Percentiles rank a stretch among this genome's conserved stretches.
Evolutionary conservation across 2,329 filamentous ascomycete species (phyloP).

Genomic region (Talaromyces sp.): DNA sequence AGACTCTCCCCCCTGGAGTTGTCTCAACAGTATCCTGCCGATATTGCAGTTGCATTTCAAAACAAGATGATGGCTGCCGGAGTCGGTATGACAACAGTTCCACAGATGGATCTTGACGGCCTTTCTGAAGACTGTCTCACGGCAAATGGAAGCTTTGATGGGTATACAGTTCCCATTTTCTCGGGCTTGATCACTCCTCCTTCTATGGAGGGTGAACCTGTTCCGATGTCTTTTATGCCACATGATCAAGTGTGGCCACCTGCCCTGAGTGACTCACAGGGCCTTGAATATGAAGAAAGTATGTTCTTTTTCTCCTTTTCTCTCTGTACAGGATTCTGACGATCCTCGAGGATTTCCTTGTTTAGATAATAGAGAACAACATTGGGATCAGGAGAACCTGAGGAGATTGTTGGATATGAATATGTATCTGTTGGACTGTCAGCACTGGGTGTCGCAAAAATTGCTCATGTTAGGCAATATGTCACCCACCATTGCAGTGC

Average conservation of each 20-base stretch:
- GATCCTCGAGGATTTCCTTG: conserved; percentile 5
- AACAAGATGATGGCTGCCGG: not conserved
- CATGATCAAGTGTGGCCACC: not conserved
- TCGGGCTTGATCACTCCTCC: conserved; percentile 12
- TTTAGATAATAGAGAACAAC: conserved; percentile 9
- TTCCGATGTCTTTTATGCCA: not conserved
- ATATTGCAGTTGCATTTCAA: conserved; percentile 1
- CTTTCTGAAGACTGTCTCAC: conserved; percentile 2
- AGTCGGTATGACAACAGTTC: not conserved
- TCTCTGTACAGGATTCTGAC: not conserved
- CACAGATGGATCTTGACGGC: not conserved
- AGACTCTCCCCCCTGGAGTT: not conserved
- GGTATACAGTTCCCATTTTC: not conserved
- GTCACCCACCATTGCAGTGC: conserved; percentile 6
- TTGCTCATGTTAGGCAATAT: conserved; percentile 9
- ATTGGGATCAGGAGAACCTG: conserved; percentile 10
- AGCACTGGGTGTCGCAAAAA: conserved; percentile 6
- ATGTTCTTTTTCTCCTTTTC: not conserved
- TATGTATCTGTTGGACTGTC: conserved; percentile 8
- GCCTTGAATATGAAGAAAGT: conserved; percentile 8
- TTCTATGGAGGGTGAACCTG: conserved; percentile 8
- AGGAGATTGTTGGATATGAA: conserved; percentile 9
- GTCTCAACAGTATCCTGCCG: not conserved
- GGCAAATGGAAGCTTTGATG: conserved; percentile 2
- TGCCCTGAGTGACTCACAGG: not conserved